These are phyloP conservation scores for Gelatoporia subvermispora DNA, from an alignment of 768 basidiomycete genomes.

Conservation along the genomic window DNA sequence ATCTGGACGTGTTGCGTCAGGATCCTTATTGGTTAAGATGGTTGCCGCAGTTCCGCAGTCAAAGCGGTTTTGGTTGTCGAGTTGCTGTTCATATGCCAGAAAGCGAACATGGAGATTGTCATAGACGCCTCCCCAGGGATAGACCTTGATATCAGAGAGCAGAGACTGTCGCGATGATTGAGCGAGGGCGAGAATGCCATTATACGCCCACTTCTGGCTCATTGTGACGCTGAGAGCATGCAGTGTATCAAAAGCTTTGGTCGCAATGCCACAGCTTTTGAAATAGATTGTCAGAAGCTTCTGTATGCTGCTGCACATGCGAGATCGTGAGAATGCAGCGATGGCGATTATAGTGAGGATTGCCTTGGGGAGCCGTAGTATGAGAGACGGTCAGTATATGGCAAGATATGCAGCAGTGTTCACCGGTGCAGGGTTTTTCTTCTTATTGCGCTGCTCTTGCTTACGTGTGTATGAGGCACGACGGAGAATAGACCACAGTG, in stretches of 20 bases:
- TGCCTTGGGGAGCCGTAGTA: too few species aligned
- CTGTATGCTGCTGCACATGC: background rate
- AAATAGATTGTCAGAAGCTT: too few species aligned
- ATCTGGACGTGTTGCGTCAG: background rate
- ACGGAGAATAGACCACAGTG: too few species aligned
- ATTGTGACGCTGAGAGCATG: background rate
- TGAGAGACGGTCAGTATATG: too few species aligned
- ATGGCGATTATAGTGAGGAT: background rate
- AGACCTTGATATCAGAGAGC: background rate
- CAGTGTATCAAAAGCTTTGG: background rate
- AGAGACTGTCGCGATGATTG: background rate
- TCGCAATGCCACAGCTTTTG: background rate
- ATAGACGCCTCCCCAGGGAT: background rate
- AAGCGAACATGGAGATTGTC: slow-evolving; percentile 10
- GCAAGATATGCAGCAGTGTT: too few species aligned
- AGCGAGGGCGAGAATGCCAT: too few species aligned
- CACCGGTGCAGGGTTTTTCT: too few species aligned
- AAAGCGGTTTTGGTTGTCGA: slow-evolving; percentile 4
- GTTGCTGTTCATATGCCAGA: background rate
- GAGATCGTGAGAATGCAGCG: background rate
- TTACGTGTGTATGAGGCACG: too few species aligned
- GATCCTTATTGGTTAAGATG: slow-evolving; percentile 3
- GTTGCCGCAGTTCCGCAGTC: background rate
- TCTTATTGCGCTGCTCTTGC: too few species aligned
- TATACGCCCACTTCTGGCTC: background rate